Evolutionary conservation across 768 basidiomycete species (phyloP).

Genomic region (Albatrellus ellisii): DNA sequence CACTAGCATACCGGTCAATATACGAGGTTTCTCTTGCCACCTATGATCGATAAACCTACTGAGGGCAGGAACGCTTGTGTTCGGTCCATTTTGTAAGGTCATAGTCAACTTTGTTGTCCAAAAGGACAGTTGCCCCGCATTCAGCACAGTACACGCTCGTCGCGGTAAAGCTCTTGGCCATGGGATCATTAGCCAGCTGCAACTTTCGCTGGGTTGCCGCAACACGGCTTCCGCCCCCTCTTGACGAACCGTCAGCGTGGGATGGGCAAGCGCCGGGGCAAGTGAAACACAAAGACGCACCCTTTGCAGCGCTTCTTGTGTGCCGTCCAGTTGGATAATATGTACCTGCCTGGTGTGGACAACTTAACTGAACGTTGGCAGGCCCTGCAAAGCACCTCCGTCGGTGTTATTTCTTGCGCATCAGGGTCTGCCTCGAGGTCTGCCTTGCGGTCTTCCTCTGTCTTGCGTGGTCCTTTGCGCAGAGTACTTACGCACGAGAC

Average conservation of each 20-base stretch:
- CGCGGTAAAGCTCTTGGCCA: conserved; percentile 36
- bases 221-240: conserved; percentile 45
- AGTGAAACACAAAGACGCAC: conserved; percentile 23
- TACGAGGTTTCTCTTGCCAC: background rate
- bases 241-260: conserved; percentile 18
- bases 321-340: conserved; percentile 35
- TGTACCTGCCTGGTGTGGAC: conserved; percentile 25
- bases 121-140: conserved; percentile 32
- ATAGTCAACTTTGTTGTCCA: conserved; percentile 42
- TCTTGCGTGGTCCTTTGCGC: conserved; percentile 17
- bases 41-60: conserved; percentile 20
- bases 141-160: conserved; percentile 35
- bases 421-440: conserved; percentile 40
- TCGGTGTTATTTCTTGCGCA: conserved; percentile 33
- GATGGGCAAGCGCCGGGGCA: conserved; percentile 8
- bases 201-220: conserved; percentile 51
- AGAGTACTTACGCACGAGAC: no score
- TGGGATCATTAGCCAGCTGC: conserved; percentile 48
- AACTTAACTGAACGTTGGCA: conserved; percentile 57
- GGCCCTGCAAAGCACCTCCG: conserved; percentile 41
- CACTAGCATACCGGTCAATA: background rate
- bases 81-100: conserved; percentile 47
- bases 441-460: conserved; percentile 34
- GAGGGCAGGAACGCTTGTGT: conserved; percentile 45
- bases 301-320: conserved; percentile 38